Base-by-base conservation (phyloP, 2,329 filamentous ascomycete genomes). In the Aschersonia sp. region DNA sequence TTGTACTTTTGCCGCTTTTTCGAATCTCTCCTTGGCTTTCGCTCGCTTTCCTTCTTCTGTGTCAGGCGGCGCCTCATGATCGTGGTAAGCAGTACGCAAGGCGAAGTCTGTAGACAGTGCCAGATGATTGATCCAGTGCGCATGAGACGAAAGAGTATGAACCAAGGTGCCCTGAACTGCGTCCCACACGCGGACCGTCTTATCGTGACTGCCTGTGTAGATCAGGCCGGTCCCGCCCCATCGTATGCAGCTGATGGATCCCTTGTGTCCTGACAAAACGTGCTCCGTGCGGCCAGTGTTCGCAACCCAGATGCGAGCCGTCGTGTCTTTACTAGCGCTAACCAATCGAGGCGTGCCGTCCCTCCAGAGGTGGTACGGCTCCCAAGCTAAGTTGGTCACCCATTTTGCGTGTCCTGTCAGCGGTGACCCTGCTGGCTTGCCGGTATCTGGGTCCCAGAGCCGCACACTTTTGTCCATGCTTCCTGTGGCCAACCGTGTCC, bases 101-200 rank as follows among this genome's bases (percentile, higher is more conserved):
- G 84, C 88, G 58, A 89, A 92, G 58, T 97, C 92, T 4, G 88
- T 95, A 0, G 88, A 95, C 5, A 98, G 74, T 0, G 92, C 88
- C 29, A 98, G 76, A 59, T 95, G 87, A 61, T 98, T 98, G 32
- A 98, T 86, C 79, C 90, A 94, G 61, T 97, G 92, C 0, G 85
- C 87, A 61, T 98, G 94, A 2, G 83, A 74, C 22, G 77, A 79
- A 7, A 97, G 70, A 0, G 83, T 89, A 62, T 92, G 85, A 47
- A 87, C 70, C 29, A 95, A 70, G 2, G 81, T 87, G 32, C 90
- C 92, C 52, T 83, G 81, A 40, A 74, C 73, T 1, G 85, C 78
- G 58, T 92, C 82, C 89, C 90, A 98, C 5, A 95, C 79, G 55
- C 90, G 88, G 55, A 97, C 79, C 1, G 83, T 90, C 70, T 94